Base-by-base conservation (phyloP, 768 basidiomycete genomes). In the Boletus rubescentipes region DNA sequence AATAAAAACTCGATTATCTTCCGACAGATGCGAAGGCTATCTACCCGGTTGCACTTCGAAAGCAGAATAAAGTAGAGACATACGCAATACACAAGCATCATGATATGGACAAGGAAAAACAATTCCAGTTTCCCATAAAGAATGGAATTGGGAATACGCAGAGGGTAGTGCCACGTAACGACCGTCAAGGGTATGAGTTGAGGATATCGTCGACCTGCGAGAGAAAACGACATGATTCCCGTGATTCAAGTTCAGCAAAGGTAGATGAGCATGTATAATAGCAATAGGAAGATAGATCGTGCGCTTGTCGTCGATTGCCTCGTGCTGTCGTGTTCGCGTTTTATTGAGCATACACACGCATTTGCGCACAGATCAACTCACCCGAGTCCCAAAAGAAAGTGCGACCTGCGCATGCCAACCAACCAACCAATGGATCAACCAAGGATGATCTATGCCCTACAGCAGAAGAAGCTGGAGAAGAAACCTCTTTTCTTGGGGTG, bases 401-500 rank as follows among this genome's bases (percentile, higher is more conserved):
- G 68, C 67, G 68, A 37, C 68, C 68, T 20, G 64, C 68, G 66
- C 66, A 55, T 52, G 53, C 45, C 59, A 61, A 58, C 43, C 59
- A 61, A 58, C 51, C 60, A 67, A 53, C 38, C 23, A 23, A 48
- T 54, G 43, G 40, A 67, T 58, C 66, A 67, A 55, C 72, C 64
- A 62, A 59, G 48, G 50, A 49, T 54, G 50, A 23, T 72, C 57
- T 57, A 89, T 75, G 78, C 82, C 62, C 83, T 80, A 68, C 89
- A 91, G 71, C 89, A 91, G 53, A 91, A 71, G 39, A 83, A 73
- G 57, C 75, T 75, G 73, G 81, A 86, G 66, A 91, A 76, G 20
- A 86, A 82, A 55, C 75, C 80, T 69, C 79, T 77, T 66, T 80
- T 78, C 52, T 80, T 83, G 55, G 81, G 81, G 26, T 82, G 82